phyloP scores from a whole-genome alignment of 2,329 filamentous ascomycete species.

The Aspergillus nomiae region DNA sequence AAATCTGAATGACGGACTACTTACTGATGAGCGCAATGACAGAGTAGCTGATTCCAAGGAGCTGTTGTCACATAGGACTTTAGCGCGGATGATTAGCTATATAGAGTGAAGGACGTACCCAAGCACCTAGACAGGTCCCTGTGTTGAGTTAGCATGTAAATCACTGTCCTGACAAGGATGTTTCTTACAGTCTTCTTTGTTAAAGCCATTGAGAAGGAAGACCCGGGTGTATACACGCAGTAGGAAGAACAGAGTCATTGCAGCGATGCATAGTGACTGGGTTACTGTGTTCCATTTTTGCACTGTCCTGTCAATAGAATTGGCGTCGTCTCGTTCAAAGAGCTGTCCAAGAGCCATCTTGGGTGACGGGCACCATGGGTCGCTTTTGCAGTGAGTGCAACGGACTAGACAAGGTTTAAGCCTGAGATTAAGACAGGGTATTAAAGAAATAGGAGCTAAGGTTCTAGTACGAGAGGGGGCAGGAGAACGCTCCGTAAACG shows the following conservation, averaged over 20 bases:
- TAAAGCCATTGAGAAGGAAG: conserved; percentile 25
- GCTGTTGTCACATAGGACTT: conserved; percentile 4
- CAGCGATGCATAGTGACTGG: conserved; percentile 30
- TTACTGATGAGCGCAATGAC: conserved; percentile 27
- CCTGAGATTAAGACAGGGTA: neutral
- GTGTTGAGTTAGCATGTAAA: neutral
- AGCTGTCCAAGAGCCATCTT: conserved; percentile 10
- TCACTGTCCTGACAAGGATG: neutral
- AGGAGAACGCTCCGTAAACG: neutral
- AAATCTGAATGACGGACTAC: neutral
- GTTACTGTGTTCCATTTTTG: conserved; percentile 29
- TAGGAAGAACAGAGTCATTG: conserved; percentile 28
- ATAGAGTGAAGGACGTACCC: conserved; percentile 10
- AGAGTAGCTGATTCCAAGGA: conserved; percentile 27
- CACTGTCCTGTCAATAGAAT: conserved; percentile 21
- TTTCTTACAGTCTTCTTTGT: conserved; percentile 30
- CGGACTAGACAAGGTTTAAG: neutral
- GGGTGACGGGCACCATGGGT: neutral
- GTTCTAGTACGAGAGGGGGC: neutral
- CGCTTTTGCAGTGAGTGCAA: neutral
- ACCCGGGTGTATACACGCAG: conserved; percentile 28
- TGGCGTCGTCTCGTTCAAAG: conserved; percentile 10
- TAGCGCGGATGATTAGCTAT: neutral
- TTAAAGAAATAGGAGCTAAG: neutral
- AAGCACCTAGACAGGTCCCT: conserved; percentile 24